A percentile compares a stretch with the other conserved stretches of the same genome.
These are phyloP conservation scores for Blastomyces emzantsi DNA, from an alignment of 2,329 filamentous ascomycete genomes.

Conservation along the genomic window DNA sequence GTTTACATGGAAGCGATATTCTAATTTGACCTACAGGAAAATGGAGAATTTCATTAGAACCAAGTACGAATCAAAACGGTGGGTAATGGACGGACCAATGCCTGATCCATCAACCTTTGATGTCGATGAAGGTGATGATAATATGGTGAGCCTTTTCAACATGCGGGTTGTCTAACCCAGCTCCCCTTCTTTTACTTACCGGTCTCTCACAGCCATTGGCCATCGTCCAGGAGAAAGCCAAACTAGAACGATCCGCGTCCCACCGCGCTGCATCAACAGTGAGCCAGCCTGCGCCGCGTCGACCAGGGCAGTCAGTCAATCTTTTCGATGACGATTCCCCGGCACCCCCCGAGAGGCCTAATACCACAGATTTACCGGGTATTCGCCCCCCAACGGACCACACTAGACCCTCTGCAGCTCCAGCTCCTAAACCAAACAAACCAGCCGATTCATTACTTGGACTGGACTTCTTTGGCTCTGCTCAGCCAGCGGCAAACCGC, in stretches of 20 bases:
- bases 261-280: slow-evolving; percentile 39
- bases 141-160: slow-evolving; percentile 55
- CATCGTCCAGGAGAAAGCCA: slow-evolving; percentile 62
- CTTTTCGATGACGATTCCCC: slow-evolving; percentile 65
- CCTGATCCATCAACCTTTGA: slow-evolving; percentile 87
- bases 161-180: background rate
- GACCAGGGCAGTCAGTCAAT: slow-evolving; percentile 49
- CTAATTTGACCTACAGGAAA: slow-evolving; percentile 47
- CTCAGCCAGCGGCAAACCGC: slow-evolving; percentile 57
- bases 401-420: slow-evolving; percentile 30
- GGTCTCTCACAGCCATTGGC: slow-evolving; percentile 46
- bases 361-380: slow-evolving; percentile 50
- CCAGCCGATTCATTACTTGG: slow-evolving; percentile 79
- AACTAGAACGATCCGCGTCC: slow-evolving; percentile 52
- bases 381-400: slow-evolving; percentile 3
- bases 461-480: slow-evolving; percentile 78
- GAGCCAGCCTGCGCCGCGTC: slow-evolving; percentile 39
- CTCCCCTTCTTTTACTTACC: background rate
- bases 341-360: slow-evolving; percentile 58
- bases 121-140: slow-evolving; percentile 71
- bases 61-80: slow-evolving; percentile 97
- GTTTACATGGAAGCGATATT: background rate
- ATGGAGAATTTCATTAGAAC: slow-evolving; percentile 99
- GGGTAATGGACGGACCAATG: slow-evolving; percentile 96
- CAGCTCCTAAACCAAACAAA: slow-evolving; percentile 57